A percentile compares a stretch with the other conserved stretches of the same genome.
Evolutionary conservation across 306 rosid genomes (phyloP).

Genomic region (Castanea sativa): DNA sequence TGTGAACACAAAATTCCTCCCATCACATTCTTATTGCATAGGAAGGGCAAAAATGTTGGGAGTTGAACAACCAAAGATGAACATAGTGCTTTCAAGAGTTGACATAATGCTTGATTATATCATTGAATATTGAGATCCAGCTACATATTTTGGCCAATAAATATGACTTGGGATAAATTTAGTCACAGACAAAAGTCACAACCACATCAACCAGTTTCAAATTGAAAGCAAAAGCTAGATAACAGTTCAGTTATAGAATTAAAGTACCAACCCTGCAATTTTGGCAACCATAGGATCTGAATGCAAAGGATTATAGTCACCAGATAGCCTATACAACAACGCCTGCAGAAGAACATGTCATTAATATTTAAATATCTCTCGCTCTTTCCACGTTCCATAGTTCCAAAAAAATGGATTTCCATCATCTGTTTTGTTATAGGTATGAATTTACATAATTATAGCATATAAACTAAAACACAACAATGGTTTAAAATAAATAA

Average conservation of each 20-base stretch:
- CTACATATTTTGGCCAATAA: background rate
- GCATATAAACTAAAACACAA: background rate
- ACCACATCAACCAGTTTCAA: background rate
- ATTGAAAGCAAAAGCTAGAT: background rate
- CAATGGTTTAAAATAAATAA: background rate
- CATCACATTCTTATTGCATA: background rate
- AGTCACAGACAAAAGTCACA: background rate
- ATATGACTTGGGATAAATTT: background rate
- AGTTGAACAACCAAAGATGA: background rate
- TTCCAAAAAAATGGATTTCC: background rate
- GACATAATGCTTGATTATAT: background rate
- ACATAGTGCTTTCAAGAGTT: background rate
- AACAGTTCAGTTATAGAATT: background rate
- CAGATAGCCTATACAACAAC: conserved; percentile 79
- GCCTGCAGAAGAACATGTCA: conserved; percentile 63
- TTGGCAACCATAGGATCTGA: conserved; percentile 83
- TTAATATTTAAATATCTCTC: background rate
- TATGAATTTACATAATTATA: background rate
- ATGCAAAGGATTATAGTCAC: conserved; percentile 93
- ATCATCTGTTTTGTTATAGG: background rate
- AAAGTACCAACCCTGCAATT: conserved; percentile 79
- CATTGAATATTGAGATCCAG: background rate
- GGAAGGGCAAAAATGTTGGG: background rate
- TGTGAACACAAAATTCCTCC: background rate
- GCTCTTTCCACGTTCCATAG: background rate